Percentiles rank a stretch among this genome's conserved stretches.
Evolutionary conservation across 2,329 filamentous ascomycete species (phyloP).

Genomic region (Trichoderma asperellum): DNA sequence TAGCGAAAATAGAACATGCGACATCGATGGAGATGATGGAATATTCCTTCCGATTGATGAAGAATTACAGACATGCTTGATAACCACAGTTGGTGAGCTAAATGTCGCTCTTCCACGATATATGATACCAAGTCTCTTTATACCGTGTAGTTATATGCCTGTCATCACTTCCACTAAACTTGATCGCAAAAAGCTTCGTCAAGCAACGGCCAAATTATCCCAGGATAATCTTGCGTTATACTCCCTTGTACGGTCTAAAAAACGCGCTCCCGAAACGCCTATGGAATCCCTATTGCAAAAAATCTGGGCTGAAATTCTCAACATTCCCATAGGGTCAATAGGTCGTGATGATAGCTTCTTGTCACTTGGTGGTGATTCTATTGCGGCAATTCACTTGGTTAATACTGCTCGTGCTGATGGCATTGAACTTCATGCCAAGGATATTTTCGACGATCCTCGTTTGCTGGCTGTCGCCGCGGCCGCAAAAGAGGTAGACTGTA

Average conservation of each 20-base stretch:
- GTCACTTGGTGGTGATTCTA: slow-evolving; percentile 34
- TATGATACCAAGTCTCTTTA: slow-evolving; percentile 20
- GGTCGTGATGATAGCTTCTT: slow-evolving; percentile 33
- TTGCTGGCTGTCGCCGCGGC: slow-evolving; percentile 3
- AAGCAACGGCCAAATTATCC: not conserved
- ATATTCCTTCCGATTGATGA: slow-evolving; percentile 11
- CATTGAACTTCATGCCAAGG: not conserved
- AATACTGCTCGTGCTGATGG: not conserved
- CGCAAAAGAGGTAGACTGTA: not conserved
- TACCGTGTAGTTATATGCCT: slow-evolving; percentile 17
- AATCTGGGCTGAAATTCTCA: slow-evolving; percentile 31
- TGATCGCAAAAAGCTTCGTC: slow-evolving; percentile 27
- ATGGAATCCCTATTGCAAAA: slow-evolving; percentile 30
- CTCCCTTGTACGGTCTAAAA: slow-evolving; percentile 35
- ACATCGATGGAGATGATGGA: no score
- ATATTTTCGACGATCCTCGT: slow-evolving; percentile 10
- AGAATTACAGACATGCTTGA: not conserved
- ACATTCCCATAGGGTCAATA: slow-evolving; percentile 23
- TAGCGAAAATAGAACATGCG: not conserved
- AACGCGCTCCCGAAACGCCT: slow-evolving; percentile 30
- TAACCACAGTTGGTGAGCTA: slow-evolving; percentile 1
- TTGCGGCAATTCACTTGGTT: slow-evolving; percentile 33
- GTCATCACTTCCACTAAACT: slow-evolving; percentile 22
- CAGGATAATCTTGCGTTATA: slow-evolving; percentile 29
- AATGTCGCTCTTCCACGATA: slow-evolving; percentile 7